These are phyloP conservation scores for Nemania abortiva DNA, from an alignment of 2,329 filamentous ascomycete genomes.

Conservation along the genomic window DNA sequence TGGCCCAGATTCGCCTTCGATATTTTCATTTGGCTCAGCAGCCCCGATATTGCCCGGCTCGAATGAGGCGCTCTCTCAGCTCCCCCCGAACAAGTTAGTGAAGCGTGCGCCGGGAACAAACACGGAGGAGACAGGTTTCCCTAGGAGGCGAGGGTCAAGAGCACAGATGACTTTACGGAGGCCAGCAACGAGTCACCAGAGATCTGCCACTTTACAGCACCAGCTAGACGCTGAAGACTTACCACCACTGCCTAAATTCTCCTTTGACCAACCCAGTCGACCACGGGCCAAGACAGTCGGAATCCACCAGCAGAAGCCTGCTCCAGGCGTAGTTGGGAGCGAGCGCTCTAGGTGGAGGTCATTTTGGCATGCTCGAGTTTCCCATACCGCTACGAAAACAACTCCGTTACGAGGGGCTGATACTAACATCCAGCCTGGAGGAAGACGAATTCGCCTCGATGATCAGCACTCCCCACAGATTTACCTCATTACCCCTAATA, in stretches of 20 bases:
- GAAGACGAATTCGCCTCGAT: slow-evolving; percentile 52
- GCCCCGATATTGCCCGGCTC: slow-evolving; percentile 69
- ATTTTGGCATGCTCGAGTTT: slow-evolving; percentile 65
- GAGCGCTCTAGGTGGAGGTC: slow-evolving; percentile 62
- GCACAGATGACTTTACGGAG: slow-evolving; percentile 75
- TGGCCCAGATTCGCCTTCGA: slow-evolving; percentile 73
- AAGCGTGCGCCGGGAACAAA: slow-evolving; percentile 75
- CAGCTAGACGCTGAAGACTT: slow-evolving; percentile 46
- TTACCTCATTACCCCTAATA: slow-evolving; percentile 55
- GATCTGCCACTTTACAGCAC: slow-evolving; percentile 77
- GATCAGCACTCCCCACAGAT: slow-evolving; percentile 50
- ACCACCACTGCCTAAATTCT: slow-evolving; percentile 48
- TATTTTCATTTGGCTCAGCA: slow-evolving; percentile 75
- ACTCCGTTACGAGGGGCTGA: slow-evolving; percentile 47
- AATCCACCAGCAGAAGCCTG: slow-evolving; percentile 34
- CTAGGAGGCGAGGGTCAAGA: slow-evolving; percentile 63
- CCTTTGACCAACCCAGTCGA: slow-evolving; percentile 52
- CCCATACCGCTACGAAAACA: slow-evolving; percentile 38
- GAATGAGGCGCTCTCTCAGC: slow-evolving; percentile 56
- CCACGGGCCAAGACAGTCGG: slow-evolving; percentile 49
- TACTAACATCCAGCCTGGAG: slow-evolving; percentile 43
- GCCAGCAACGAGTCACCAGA: slow-evolving; percentile 83
- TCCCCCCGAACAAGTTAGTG: slow-evolving; percentile 80
- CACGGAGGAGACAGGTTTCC: slow-evolving; percentile 57
- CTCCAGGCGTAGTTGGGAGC: slow-evolving; percentile 21